These are phyloP conservation scores for Penicillium turbatum DNA, from an alignment of 495 filamentous ascomycete genomes.

Conservation along the genomic window DNA sequence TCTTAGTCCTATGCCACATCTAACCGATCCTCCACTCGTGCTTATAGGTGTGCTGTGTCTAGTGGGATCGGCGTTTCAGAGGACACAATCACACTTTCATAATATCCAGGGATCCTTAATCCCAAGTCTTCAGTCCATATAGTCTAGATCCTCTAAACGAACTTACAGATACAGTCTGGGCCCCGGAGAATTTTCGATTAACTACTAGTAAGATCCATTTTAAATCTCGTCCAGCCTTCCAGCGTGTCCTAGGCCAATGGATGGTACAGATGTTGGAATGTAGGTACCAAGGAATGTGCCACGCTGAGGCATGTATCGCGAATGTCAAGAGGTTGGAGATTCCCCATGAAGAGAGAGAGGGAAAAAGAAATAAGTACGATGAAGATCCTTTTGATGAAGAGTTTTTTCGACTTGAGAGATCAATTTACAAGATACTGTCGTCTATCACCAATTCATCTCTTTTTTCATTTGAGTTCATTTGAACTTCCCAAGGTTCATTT, in stretches of 20 bases:
- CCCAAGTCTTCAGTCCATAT: background rate
- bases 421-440: background rate
- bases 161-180: background rate
- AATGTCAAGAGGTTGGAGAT: slow-evolving; percentile 23
- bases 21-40: too few species aligned
- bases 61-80: slow-evolving; percentile 19
- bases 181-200: slow-evolving; percentile 17
- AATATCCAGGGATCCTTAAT: slow-evolving; percentile 1
- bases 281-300: slow-evolving; percentile 21
- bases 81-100: background rate
- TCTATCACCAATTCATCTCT: background rate
- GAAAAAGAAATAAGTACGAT: slow-evolving; percentile 18
- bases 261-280: slow-evolving; percentile 23
- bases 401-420: background rate
- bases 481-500: slow-evolving; percentile 1
- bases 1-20: too few species aligned
- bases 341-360: background rate
- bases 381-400: too few species aligned
- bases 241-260: slow-evolving; percentile 8
- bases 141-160: background rate
- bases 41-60: too few species aligned
- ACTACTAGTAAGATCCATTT: background rate
- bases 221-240: slow-evolving; percentile 17
- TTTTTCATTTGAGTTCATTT: background rate
- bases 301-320: slow-evolving; percentile 17